Evolutionary conservation across 73 alveolate species (phyloP).

Genomic region (Paramecium pentaurelia): DNA sequence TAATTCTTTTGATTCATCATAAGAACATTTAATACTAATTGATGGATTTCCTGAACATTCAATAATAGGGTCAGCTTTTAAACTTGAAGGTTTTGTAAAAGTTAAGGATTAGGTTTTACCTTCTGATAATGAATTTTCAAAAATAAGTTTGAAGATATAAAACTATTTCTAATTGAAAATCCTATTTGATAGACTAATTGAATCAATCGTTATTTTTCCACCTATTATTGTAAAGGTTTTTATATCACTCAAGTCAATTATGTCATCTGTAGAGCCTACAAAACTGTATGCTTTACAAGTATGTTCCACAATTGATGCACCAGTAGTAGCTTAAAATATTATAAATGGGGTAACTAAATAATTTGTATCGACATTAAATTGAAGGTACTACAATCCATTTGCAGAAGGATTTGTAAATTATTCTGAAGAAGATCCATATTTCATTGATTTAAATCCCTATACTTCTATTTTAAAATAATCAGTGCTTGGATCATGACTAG

Average conservation of each 20-base stretch:
- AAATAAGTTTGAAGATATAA: neutral
- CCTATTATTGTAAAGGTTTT: neutral
- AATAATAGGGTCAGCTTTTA: neutral
- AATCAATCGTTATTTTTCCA: neutral
- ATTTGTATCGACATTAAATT: neutral
- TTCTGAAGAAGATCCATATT: neutral
- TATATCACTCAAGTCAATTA: neutral
- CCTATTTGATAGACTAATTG: neutral
- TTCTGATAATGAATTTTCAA: neutral
- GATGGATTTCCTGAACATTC: neutral
- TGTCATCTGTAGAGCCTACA: neutral
- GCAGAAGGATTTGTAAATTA: neutral
- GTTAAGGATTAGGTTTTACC: neutral
- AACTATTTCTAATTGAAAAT: neutral
- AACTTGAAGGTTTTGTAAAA: neutral
- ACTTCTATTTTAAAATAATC: neutral
- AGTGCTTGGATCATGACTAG: neutral
- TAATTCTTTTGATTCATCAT: neutral
- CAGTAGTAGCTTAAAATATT: neutral
- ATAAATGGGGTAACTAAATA: neutral
- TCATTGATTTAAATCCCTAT: neutral
- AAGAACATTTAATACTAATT: neutral
- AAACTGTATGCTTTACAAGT: neutral
- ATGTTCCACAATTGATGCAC: neutral
- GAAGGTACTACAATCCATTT: neutral